Percentiles rank a stretch among this genome's conserved stretches.
Evolutionary conservation across 139 green algal species (phyloP).

Genomic region (Dunaliella primolecta): DNA sequence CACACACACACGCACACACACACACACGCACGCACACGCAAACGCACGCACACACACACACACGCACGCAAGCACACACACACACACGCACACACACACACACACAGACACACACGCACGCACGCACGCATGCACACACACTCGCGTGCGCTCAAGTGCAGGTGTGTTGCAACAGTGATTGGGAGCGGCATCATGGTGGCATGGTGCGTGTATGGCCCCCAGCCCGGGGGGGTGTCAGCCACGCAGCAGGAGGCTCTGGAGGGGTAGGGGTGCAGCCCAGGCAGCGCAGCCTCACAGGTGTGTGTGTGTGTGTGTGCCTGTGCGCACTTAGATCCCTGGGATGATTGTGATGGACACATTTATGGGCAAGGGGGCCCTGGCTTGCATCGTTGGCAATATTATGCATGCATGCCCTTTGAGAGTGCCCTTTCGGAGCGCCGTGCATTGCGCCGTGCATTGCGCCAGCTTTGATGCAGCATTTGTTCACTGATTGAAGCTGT

Average conservation of each 20-base stretch:
- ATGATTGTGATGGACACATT: background rate
- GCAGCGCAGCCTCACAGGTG: slow-evolving; percentile 23
- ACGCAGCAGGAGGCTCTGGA: background rate
- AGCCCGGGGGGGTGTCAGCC: background rate
- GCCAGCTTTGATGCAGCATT: too few species aligned
- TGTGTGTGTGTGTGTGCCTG: background rate
- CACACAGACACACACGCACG: background rate
- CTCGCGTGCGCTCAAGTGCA: slow-evolving; percentile 1
- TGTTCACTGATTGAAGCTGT: too few species aligned
- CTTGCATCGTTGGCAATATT: too few species aligned
- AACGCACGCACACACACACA: background rate
- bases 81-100: background rate
- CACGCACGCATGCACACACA: background rate
- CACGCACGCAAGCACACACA: background rate
- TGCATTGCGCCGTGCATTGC: too few species aligned
- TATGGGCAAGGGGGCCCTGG: too few species aligned
- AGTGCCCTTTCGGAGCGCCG: too few species aligned
- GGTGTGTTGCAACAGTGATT: slow-evolving; percentile 46
- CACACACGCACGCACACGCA: background rate
- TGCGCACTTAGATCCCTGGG: background rate
- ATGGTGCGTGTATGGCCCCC: slow-evolving; percentile 53
- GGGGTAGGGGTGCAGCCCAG: background rate
- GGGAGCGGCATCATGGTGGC: slow-evolving; percentile 35
- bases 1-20: background rate
- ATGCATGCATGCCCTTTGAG: too few species aligned